phyloP scores from a whole-genome alignment of 495 filamentous ascomycete species.

The Penicillium malachiteum region DNA sequence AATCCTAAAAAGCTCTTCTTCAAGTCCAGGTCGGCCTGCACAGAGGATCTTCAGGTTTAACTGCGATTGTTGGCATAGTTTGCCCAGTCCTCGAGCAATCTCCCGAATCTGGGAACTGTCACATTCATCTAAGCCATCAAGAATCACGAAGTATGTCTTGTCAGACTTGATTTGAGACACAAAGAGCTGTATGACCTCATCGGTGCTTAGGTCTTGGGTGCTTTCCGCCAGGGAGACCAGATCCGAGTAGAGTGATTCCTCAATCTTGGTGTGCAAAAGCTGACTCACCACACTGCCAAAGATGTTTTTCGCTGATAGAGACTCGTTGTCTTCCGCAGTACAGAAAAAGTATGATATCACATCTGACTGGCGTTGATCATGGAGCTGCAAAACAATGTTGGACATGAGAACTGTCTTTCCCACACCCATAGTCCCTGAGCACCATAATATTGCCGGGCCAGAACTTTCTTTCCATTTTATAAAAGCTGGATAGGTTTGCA shows the following conservation, averaged over 20 bases:
- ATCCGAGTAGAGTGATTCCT: background rate
- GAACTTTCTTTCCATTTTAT: background rate
- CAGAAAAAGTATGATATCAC: slow-evolving; percentile 20
- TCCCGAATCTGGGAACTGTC: no score
- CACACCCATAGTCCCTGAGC: slow-evolving; percentile 27
- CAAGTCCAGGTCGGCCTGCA: slow-evolving; percentile 11
- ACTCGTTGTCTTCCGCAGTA: slow-evolving; percentile 14
- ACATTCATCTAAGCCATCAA: no score
- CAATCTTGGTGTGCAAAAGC: slow-evolving; percentile 14
- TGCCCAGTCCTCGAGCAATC: no score
- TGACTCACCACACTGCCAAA: slow-evolving; percentile 19
- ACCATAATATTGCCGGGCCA: slow-evolving; percentile 20
- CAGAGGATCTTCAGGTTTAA: slow-evolving; percentile 4
- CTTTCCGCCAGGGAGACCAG: background rate
- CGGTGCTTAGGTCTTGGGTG: slow-evolving; percentile 2
- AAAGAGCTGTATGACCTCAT: background rate
- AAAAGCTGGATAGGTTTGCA: slow-evolving; percentile 3
- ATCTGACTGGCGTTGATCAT: background rate
- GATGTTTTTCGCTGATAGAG: slow-evolving; percentile 18
- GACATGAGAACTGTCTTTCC: slow-evolving; percentile 29
- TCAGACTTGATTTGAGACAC: background rate
- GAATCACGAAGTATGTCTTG: background rate
- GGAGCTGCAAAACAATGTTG: slow-evolving; percentile 18
- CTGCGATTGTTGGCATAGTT: no score
- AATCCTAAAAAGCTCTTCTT: background rate